Evolutionary conservation across 202 grass and related monocot species (phyloP), one percentile per base, ranked within the genome.

Genomic region (Carex arenaria): DNA sequence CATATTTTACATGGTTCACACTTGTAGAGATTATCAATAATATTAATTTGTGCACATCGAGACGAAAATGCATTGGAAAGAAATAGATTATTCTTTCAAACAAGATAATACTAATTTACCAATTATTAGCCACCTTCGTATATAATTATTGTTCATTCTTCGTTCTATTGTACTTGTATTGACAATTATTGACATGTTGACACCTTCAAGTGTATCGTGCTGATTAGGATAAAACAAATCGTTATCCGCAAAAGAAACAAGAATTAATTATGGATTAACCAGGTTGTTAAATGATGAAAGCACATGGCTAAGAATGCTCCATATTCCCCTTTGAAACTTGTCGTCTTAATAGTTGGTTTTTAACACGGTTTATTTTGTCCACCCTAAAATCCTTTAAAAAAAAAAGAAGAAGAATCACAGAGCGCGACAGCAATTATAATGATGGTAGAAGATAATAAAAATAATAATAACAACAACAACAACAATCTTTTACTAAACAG

Each of bases 241-340:
- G 42, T 17, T 63, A 64, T 64, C 40, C 60, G 4, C 4, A 18
- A 82, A 47, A 82, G 49, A 67, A 77, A 56, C 28, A 15, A 36
- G 28, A 77, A 72, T 42, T 57, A 57, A 72, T 42, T 57, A 77
- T 57, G 26, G 22, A 57, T 77, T 34, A 57, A 54, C 23, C 14
- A 81, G 61, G 36, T 67, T 13, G 11, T 53, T 64, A 53, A 38
- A 82, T 66, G 28, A 82, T 64, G 78, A 18, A 82, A 82, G 80
- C 80, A 82, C 63, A 51, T 82, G 80, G 14, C 14, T 63, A 28
- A 45, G 31, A 61, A 80, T 80, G n/a, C 9, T 34, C 5, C 4
- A n/a, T 40, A 65, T 80, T 64, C 34, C 60, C 57, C 20, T 62
- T 66, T 0, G 38, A 66, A 78, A n/a, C 36, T 74, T 52, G 70